Evolutionary conservation across 441 rosid genomes (phyloP).

Genomic region (Melastoma candidum): DNA sequence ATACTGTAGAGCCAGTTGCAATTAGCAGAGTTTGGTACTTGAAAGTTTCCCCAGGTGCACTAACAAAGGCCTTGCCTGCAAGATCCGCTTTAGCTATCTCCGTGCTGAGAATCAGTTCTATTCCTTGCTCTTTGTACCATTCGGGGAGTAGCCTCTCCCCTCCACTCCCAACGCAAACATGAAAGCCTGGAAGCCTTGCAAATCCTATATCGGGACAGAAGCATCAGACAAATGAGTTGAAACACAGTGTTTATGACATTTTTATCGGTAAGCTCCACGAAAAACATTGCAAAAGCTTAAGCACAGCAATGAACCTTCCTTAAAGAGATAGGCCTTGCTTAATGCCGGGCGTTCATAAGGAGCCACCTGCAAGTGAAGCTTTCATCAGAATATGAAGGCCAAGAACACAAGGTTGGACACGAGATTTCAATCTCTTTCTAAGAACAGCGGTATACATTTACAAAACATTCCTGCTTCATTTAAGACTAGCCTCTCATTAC

Average conservation of each 20-base stretch:
- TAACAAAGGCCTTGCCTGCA: slow-evolving; percentile 48
- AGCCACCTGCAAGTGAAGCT: slow-evolving; percentile 51
- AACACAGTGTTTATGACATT: too few relatives aligned
- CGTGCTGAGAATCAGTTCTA: slow-evolving; percentile 83
- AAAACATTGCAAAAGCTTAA: neutral
- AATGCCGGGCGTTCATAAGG: slow-evolving; percentile 99
- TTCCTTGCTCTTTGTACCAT: slow-evolving; percentile 87
- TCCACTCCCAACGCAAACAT: slow-evolving; percentile 94
- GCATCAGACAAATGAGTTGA: too few relatives aligned
- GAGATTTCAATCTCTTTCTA: too few relatives aligned
- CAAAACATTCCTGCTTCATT: too few relatives aligned
- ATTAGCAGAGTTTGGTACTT: slow-evolving; percentile 60
- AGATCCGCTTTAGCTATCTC: slow-evolving; percentile 93
- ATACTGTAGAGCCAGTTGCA: slow-evolving; percentile 90
- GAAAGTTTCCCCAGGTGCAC: slow-evolving; percentile 65
- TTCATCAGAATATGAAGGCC: too few relatives aligned
- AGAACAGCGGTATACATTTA: too few relatives aligned
- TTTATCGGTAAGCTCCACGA: neutral
- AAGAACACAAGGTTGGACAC: too few relatives aligned
- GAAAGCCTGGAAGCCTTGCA: slow-evolving; percentile 97
- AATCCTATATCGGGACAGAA: slow-evolving; percentile 32
- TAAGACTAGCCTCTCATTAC: too few relatives aligned
- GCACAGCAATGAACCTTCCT: slow-evolving; percentile 43
- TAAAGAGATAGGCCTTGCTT: slow-evolving; percentile 92
- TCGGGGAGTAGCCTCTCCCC: slow-evolving; percentile 27